These are phyloP conservation scores for Thielaviopsis musarum DNA, from an alignment of 2,329 filamentous ascomycete species.

Conservation along the genomic window DNA sequence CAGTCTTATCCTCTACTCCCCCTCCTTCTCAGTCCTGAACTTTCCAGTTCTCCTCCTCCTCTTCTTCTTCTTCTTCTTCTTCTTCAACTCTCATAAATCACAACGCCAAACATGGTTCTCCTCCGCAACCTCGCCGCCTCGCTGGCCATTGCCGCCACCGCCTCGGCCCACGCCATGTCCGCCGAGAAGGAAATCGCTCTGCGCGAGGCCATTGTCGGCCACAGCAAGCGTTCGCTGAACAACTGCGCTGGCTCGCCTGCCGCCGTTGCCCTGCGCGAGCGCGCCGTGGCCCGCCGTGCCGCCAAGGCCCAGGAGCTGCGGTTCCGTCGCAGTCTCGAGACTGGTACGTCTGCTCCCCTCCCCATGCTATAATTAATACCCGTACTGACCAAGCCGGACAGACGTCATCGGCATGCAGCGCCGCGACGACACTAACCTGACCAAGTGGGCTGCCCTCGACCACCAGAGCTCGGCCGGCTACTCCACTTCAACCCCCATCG, in stretches of 20 bases:
- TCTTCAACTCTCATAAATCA: no score
- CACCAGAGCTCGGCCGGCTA: neutral
- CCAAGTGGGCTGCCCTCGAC: neutral
- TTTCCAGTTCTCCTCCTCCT: neutral
- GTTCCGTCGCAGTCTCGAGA: neutral
- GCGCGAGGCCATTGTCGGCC: neutral
- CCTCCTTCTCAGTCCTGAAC: neutral
- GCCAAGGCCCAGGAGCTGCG: neutral
- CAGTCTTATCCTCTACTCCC: neutral
- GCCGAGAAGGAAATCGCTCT: neutral
- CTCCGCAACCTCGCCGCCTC: neutral
- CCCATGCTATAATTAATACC: no score
- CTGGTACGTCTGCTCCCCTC: neutral
- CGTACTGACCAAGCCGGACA: neutral
- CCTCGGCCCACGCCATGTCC: neutral
- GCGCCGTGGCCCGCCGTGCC: neutral
- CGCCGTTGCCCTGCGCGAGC: neutral
- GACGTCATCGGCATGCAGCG: neutral
- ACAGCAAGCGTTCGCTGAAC: neutral
- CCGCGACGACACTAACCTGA: neutral
- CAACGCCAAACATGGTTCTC: neutral
- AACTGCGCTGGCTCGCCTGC: neutral
- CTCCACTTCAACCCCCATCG: neutral
- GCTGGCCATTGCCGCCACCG: neutral
- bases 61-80: neutral